phyloP scores from a whole-genome alignment of 805 yeast genomes.

The Saturnispora serradocipensis region DNA sequence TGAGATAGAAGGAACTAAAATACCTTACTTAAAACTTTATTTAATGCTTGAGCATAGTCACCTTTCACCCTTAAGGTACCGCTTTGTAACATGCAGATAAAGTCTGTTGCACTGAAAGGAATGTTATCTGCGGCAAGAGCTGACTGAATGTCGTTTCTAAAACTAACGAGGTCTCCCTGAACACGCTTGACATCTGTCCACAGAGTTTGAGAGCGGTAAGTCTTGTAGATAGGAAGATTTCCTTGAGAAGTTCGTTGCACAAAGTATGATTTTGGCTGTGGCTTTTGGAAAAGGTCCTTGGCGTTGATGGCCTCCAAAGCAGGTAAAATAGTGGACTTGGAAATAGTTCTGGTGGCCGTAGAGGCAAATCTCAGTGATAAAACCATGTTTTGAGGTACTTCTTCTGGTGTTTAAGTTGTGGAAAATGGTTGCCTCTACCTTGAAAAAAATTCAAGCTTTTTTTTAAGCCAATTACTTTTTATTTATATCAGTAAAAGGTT shows the following conservation, averaged over 20 bases:
- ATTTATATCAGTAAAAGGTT: neutral
- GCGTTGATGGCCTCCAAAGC: conserved; percentile 17
- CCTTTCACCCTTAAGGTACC: conserved; percentile 47
- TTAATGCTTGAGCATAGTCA: conserved; percentile 31
- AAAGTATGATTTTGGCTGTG: conserved; percentile 33
- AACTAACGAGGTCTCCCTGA: conserved; percentile 54
- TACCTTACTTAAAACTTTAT: conserved; percentile 24
- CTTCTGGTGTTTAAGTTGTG: neutral
- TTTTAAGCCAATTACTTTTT: neutral
- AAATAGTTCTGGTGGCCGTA: conserved; percentile 9
- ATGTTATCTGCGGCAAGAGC: conserved; percentile 30
- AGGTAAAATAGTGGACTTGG: conserved; percentile 18
- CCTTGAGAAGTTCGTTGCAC: conserved; percentile 49
- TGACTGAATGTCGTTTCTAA: conserved; percentile 56
- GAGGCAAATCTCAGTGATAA: conserved; percentile 4
- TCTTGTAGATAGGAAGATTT: conserved; percentile 74
- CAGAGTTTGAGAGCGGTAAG: conserved; percentile 49
- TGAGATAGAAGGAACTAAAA: conserved; percentile 17
- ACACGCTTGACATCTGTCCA: conserved; percentile 68
- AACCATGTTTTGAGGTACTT: neutral
- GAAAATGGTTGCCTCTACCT: neutral
- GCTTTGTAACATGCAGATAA: conserved; percentile 41
- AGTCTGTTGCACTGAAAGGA: conserved; percentile 18
- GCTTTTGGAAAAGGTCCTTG: conserved; percentile 22
- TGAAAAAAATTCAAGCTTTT: neutral